Evolutionary conservation across 1,139 yeast species (phyloP), one percentile per base, ranked within the genome.

Genomic region (Suhomyces kunorum): DNA sequence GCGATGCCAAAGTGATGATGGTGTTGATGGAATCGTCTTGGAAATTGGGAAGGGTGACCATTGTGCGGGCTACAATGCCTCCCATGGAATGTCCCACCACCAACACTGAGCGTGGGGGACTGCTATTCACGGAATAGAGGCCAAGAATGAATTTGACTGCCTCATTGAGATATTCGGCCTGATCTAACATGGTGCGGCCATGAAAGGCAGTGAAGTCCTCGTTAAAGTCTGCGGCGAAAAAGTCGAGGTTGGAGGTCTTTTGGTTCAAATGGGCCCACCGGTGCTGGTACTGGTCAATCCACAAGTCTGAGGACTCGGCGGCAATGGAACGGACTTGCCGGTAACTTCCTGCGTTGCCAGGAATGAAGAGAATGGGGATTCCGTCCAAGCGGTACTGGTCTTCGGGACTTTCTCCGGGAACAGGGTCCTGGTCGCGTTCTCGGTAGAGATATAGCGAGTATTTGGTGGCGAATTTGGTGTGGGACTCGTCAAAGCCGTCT

Each of bases 121-220:
- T 42, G 51, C 54, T 9, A 13, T 51, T 47, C 18, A 51, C 41
- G 18, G 66, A 56, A 55, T 92, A 92, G 8, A 92, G 64, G 4
- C 79, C 76, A 14, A 92, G 65, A 16, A 92, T 89, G 57, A 82
- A 89, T 28, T 66, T 63, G 5, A 92, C 71, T 0, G 97, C 98
- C 50, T 90, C 97, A 55, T 94, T 92, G 44, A 87, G 64, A 59
- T 86, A 92, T 58, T 87, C 96, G 0, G 98, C 96, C 63, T 92
- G 98, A 58, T 92, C 98, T 32, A 89, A 66, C 74, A 92, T 72
- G 1, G 98, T 88, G 50, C 90, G 73, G 0, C 99, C 99, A 61
- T 90, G 97, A 61, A 92, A 87, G 0, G 98, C 98, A 1, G 98
- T 89, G 51, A 89, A 83, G 58, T 92, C 98, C 63, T 92, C 98